Evolutionary conservation across 768 basidiomycete genomes (phyloP).

Genomic region (Hysterangium stoloniferum): DNA sequence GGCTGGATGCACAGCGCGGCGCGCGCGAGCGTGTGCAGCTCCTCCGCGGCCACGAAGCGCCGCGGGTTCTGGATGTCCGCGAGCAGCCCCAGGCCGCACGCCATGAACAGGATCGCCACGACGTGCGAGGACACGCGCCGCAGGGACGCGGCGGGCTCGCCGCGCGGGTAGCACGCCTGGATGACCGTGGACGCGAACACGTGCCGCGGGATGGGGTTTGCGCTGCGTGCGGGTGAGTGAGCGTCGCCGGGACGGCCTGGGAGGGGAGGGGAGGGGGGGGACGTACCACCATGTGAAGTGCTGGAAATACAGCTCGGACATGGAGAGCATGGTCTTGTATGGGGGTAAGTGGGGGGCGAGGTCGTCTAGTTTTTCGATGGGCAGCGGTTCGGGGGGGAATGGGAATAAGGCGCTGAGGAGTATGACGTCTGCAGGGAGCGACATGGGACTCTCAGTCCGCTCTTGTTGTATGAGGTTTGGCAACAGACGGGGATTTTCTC

Average conservation of each 20-base stretch:
- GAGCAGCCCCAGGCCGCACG: constrained; percentile 4
- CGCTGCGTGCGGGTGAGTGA: background rate
- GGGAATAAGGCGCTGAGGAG: constrained; percentile 10
- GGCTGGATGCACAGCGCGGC: constrained; percentile 8
- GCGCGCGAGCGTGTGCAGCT: constrained; percentile 6
- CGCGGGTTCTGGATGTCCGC: background rate
- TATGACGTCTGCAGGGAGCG: constrained; percentile 9
- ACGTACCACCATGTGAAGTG: constrained; percentile 9
- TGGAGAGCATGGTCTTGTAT: background rate
- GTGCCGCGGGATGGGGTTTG: background rate
- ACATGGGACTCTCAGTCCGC: constrained; percentile 4
- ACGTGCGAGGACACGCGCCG: constrained; percentile 3
- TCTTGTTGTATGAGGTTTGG: constrained; percentile 1
- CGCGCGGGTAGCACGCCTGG: background rate
- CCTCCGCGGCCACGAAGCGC: constrained; percentile 8
- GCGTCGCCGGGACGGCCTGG: background rate
- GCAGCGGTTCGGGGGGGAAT: constrained; percentile 9
- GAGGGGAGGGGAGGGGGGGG: background rate
- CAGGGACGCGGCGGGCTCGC: background rate
- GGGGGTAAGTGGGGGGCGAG: constrained; percentile 3
- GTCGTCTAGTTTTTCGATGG: constrained; percentile 6
- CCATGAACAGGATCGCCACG: constrained; percentile 9
- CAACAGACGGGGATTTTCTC: constrained; percentile 4
- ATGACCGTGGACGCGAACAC: constrained; percentile 2
- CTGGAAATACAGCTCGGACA: constrained; percentile 1